These are phyloP conservation scores for Citrus medica DNA, from an alignment of 345 rosid genomes.

Conservation along the genomic window DNA sequence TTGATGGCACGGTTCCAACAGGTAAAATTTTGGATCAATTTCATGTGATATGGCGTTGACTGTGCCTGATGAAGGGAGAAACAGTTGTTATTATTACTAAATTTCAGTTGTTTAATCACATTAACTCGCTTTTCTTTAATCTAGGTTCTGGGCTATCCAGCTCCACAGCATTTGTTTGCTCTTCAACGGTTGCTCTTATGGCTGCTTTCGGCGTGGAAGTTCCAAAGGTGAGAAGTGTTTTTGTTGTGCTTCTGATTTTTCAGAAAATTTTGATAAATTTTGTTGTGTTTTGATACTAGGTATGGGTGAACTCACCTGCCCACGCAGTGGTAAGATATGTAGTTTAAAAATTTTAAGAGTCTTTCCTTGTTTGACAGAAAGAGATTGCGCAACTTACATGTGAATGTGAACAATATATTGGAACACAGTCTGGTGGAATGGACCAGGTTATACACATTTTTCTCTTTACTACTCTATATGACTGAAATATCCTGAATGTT, in stretches of 20 bases:
- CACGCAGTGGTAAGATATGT: background rate
- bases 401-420: slow-evolving; percentile 89
- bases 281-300: background rate
- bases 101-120: background rate
- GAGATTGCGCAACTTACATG: slow-evolving; percentile 94
- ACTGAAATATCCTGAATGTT: background rate
- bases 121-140: slow-evolving; percentile 8
- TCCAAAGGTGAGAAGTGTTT: slow-evolving; percentile 52
- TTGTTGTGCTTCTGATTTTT: background rate
- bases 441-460: slow-evolving; percentile 61
- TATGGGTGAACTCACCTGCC: background rate
- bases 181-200: slow-evolving; percentile 91
- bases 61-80: too few species aligned
- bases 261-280: background rate
- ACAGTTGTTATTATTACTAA: background rate
- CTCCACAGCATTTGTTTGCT: slow-evolving; percentile 96
- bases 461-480: background rate
- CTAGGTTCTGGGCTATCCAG: slow-evolving; percentile 93
- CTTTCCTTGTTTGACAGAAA: slow-evolving; percentile 50
- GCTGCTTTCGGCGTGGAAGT: slow-evolving; percentile 62
- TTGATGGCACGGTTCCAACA: slow-evolving; percentile 95
- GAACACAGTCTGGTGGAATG: slow-evolving; percentile 99
- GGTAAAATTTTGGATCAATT: slow-evolving; percentile 32
- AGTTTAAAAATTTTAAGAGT: background rate
- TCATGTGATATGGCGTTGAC: background rate